These are phyloP conservation scores for Ophiorrhiza pumila DNA, from an alignment of 257 asterid species.

Conservation along the genomic window DNA sequence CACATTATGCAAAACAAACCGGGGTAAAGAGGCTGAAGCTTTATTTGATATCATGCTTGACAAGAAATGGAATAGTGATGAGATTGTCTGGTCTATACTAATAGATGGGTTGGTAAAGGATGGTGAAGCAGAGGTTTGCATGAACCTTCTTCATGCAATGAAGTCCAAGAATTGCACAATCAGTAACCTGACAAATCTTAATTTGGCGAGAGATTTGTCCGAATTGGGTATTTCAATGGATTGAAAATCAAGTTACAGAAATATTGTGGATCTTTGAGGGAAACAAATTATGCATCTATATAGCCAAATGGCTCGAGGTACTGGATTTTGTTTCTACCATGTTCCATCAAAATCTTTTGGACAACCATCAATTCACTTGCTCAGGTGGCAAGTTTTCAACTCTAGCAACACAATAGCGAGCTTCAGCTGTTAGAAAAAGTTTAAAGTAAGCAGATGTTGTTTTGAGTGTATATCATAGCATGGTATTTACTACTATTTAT, in stretches of 20 bases:
- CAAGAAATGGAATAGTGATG: constrained; percentile 62
- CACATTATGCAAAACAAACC: constrained; percentile 48
- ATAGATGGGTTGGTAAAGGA: constrained; percentile 77
- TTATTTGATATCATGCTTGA: constrained; percentile 67
- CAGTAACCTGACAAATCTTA: constrained; percentile 46
- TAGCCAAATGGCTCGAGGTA: not conserved
- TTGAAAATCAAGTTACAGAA: not conserved
- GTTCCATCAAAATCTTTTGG: not conserved
- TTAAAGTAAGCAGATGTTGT: constrained; percentile 2
- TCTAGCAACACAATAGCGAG: not conserved
- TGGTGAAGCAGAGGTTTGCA: constrained; percentile 54
- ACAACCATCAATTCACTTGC: not conserved
- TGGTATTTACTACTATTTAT: not conserved
- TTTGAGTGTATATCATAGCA: not conserved
- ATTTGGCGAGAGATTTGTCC: constrained; percentile 60
- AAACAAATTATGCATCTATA: too few relatives aligned
- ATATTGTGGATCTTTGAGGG: not conserved
- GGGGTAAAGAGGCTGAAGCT: constrained; percentile 55
- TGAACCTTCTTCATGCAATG: constrained; percentile 63
- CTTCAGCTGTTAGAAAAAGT: not conserved
- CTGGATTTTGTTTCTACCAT: not conserved
- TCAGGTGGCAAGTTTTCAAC: not conserved
- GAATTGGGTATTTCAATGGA: constrained; percentile 27
- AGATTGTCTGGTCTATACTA: constrained; percentile 87
- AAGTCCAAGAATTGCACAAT: constrained; percentile 50